Conservation (phyloP, 495 filamentous ascomycete species). For the Darksidea phi region DNA sequence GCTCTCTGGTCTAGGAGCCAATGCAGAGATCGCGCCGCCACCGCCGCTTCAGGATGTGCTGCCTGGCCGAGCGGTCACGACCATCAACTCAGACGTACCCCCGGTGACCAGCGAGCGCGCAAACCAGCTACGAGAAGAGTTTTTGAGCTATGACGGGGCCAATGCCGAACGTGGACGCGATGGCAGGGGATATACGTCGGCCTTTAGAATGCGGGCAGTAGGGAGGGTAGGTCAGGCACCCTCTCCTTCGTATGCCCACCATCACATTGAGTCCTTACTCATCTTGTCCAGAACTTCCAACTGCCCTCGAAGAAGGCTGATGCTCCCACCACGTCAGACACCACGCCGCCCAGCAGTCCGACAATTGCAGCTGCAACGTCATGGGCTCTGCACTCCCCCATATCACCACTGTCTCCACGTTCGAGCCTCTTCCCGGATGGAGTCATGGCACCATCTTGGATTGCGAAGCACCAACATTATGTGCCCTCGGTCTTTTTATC, state of each 20-base stretch:
- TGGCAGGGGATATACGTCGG: constrained; percentile 40
- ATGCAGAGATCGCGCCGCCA: constrained; percentile 22
- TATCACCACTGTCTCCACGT: constrained; percentile 79
- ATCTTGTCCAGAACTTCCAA: constrained; percentile 53
- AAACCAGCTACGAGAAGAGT: constrained; percentile 63
- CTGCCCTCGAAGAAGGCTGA: constrained; percentile 64
- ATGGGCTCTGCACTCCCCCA: constrained; percentile 72
- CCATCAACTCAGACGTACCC: constrained; percentile 67
- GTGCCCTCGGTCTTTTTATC: constrained; percentile 77
- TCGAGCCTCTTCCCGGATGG: constrained; percentile 86
- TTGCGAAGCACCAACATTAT: constrained; percentile 77
- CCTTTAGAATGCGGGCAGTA: constrained; percentile 65
- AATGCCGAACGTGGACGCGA: constrained; percentile 53
- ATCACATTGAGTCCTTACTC: constrained; percentile 9
- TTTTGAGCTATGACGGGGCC: constrained; percentile 66
- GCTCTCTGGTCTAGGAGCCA: constrained; percentile 66
- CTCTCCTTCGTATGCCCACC: constrained; percentile 15
- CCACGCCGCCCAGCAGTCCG: constrained; percentile 51
- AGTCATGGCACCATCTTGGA: constrained; percentile 74
- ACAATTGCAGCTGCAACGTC: constrained; percentile 46
- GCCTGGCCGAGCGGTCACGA: constrained; percentile 53
- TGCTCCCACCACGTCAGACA: constrained; percentile 49
- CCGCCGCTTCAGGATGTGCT: constrained; percentile 43
- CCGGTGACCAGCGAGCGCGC: constrained; percentile 63
- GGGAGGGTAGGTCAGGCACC: constrained; percentile 67